These are phyloP conservation scores for Crithidia sp. DNA, from an alignment of 208 protist genomes.

Conservation along the genomic window DNA sequence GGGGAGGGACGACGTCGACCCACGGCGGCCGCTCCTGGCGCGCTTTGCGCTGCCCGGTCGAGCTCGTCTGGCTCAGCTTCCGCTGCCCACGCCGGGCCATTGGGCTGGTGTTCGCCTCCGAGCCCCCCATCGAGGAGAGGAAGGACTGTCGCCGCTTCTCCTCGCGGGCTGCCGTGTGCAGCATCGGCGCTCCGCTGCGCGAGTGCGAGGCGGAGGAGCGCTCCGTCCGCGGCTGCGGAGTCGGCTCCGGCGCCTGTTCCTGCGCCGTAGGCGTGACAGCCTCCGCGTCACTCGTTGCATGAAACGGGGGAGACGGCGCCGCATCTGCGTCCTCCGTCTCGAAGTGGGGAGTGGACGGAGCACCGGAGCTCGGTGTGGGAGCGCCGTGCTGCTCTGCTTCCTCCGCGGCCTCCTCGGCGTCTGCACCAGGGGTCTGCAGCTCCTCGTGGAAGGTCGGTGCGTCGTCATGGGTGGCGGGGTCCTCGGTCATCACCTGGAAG, in stretches of 20 bases:
- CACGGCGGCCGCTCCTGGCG: slow-evolving; percentile 4
- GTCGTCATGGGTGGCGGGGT: slow-evolving; percentile 8
- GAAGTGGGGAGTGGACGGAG: background rate
- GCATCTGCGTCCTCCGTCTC: slow-evolving; percentile 4
- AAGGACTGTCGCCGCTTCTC: slow-evolving; percentile 11
- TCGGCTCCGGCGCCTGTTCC: slow-evolving; percentile 15
- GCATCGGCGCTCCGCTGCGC: background rate
- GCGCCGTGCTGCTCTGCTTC: background rate
- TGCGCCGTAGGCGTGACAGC: slow-evolving; percentile 3
- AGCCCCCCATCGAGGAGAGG: background rate
- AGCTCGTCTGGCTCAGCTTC: slow-evolving; percentile 6
- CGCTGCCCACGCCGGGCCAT: background rate
- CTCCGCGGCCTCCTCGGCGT: background rate
- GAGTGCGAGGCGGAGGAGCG: slow-evolving; percentile 3
- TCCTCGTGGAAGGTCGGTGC: slow-evolving; percentile 12
- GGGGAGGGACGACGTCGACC: slow-evolving; percentile 3
- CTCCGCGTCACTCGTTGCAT: slow-evolving; percentile 1
- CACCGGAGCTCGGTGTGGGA: background rate
- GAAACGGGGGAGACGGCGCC: background rate
- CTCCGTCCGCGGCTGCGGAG: slow-evolving; percentile 9
- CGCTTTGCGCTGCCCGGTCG: slow-evolving; percentile 2
- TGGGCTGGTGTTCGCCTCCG: background rate
- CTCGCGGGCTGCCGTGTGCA: slow-evolving; percentile 4
- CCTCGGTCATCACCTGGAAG: slow-evolving; percentile 14
- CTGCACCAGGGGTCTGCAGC: background rate